Evolutionary conservation across 257 asterid genomes (phyloP), one percentile per base, ranked within the genome.

Genomic region (Pogostemon cablin): DNA sequence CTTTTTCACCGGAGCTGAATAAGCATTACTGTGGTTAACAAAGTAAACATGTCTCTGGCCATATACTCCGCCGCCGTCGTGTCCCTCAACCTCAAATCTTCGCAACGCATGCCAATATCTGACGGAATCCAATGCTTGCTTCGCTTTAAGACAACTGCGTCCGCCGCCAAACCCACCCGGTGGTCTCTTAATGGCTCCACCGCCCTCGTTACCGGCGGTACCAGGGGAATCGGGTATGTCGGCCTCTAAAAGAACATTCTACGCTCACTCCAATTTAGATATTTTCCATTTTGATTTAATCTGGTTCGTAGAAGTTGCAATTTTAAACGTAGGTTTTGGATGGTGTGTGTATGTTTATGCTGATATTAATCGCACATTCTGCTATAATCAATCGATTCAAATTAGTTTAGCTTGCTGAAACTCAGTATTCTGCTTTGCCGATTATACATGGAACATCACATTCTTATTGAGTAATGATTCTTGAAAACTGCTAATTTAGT

Each of bases 191-290:
- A 74, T 37, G 87, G 87, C 73, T 80, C 71, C 82, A 83, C 83
- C 53, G 88, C 90, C 54, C 86, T 87, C 38, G 90, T 83, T 46
- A 83, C 90, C 55, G 90, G 88, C 38, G 90, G 90, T 73, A 87
- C 87, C 67, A 78, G 86, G 71, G 90, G 90, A 39, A 87, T 85
- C 50, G 90, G 87, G 88, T 87, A 77, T 34, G 64, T 15, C 20
- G 38, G 47, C 32, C 38, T 65, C 10, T 0, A 8, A 11, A 56
- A 46, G 4, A 12, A 62, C 6, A 6, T 72, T 42, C 43, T n/a
- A 25, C 43, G 7, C 4, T 57, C 9, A 52, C 11, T 47, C 34
- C 32, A 42, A 6, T 56, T 34, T 12, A 46, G 43, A 58, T 44
- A 55, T 37, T 52, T 15, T 15, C 17, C 52, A 47, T 47, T 47